These are phyloP conservation scores for Suillus spraguei DNA, from an alignment of 768 basidiomycete genomes.

Conservation along the genomic window DNA sequence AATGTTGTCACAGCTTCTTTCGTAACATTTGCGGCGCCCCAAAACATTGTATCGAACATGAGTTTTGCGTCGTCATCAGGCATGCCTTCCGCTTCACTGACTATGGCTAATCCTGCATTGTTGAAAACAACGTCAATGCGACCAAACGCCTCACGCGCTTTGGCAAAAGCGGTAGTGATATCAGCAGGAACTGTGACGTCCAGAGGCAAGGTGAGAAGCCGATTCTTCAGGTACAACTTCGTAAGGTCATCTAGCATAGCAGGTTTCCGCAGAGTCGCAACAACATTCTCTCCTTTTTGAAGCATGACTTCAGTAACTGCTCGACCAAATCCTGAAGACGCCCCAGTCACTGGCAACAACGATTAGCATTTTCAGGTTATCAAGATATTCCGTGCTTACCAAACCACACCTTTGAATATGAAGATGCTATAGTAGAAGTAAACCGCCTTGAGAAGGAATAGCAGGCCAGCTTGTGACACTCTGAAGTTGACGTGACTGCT, in stretches of 20 bases:
- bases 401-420: constrained; percentile 25
- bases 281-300: constrained; percentile 39
- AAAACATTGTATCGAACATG: constrained; percentile 44
- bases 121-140: constrained; percentile 48
- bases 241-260: constrained; percentile 33
- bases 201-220: constrained; percentile 40
- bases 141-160: constrained; percentile 39
- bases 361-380: too few relatives aligned
- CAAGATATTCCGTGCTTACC: constrained; percentile 15
- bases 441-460: background rate
- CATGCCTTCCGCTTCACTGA: constrained; percentile 41
- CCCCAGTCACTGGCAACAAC: constrained; percentile 39
- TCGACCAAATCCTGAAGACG: constrained; percentile 42
- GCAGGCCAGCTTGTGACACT: background rate
- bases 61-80: constrained; percentile 34
- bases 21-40: constrained; percentile 37
- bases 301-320: constrained; percentile 37
- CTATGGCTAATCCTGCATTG: constrained; percentile 39
- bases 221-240: constrained; percentile 27
- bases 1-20: constrained; percentile 38
- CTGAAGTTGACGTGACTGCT: background rate
- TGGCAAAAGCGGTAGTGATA: constrained; percentile 37
- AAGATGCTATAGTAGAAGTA: background rate
- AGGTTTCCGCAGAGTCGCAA: constrained; percentile 46
- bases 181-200: constrained; percentile 40